Base-by-base conservation (phyloP, 1,284 basidiomycete genomes). In the Takashimella koratensis region DNA sequence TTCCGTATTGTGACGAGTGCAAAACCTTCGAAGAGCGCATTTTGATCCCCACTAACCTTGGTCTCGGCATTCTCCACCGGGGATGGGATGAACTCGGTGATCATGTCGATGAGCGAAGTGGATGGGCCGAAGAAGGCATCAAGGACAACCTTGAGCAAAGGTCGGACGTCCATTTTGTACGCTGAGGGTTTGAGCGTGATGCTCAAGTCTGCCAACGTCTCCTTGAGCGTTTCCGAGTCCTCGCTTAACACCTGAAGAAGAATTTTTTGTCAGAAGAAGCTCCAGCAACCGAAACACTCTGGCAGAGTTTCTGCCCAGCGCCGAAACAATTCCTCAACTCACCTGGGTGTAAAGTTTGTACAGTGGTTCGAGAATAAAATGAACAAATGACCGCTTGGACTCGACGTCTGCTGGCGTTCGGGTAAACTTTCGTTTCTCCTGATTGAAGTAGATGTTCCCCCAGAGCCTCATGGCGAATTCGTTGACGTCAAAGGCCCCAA, bases 81-180 rank as follows among this genome's bases (percentile, higher is more conserved):
- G 24, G 87, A 89, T 2, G 96, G 96, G 13, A 99, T 83, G 70
- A 92, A 84, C 58, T 91, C 84, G 13, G 86, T 85, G 59, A 98
- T 86, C 80, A 98, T 84, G 75, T 98, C 96, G 27, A 96, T 85
- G 55, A 99, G 79, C 0, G 95, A 95, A 0, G 84, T 86, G 2
- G 90, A 79, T 12, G 86, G 84, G 3, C 96, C 95, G 67, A 99
- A 98, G 81, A 99, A 99, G 65, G 97, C 91, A 66, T 89, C 88
- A 59, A 97, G 78, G 3, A 98, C 87, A 43, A 90, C 89, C 78
- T 96, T 95, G 59, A 99, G 80, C 54, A 99, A 77, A 3, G 96
- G 95, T 51, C 94, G 81, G 6, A 95, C 93, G 71, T 98, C 96
- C 86, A 98, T 95, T 80, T 98, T 98, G 81, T 87, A 98, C 81